phyloP scores from a whole-genome alignment of 2,329 filamentous ascomycete species.

The Diaporthe vexans region DNA sequence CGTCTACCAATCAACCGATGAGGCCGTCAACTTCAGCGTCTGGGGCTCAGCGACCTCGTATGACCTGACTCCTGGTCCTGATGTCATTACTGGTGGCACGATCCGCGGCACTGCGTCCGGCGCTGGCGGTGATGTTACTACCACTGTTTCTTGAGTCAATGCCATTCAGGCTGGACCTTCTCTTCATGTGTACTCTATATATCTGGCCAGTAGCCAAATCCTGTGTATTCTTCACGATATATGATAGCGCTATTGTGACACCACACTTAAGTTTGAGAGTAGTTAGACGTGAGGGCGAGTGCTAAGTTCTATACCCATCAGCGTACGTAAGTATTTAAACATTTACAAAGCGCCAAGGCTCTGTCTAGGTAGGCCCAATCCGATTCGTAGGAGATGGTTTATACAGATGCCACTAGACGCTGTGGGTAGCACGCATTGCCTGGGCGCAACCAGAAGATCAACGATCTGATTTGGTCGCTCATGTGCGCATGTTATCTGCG shows the following conservation, averaged over 20 bases:
- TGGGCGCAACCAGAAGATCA: not conserved
- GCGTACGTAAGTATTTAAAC: not conserved
- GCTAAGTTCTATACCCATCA: not conserved
- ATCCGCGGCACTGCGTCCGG: slow-evolving; percentile 2
- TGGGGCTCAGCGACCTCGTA: slow-evolving; percentile 15
- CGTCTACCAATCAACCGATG: slow-evolving; percentile 16
- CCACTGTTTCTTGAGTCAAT: not conserved
- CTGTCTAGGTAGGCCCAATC: not conserved
- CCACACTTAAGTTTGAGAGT: too few species aligned
- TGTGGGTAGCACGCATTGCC: not conserved
- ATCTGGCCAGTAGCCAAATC: not conserved
- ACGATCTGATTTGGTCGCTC: not conserved
- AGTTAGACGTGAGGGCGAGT: too few species aligned
- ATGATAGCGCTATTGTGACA: not conserved
- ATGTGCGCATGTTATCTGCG: not conserved
- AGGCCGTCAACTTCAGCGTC: not conserved
- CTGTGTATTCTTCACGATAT: not conserved
- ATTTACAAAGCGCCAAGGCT: not conserved
- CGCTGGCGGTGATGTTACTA: not conserved
- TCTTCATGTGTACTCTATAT: not conserved
- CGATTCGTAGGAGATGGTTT: too few species aligned
- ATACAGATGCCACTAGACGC: not conserved
- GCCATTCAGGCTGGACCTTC: not conserved
- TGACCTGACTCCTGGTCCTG: not conserved
- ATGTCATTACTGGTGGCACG: slow-evolving; percentile 1